Evolutionary conservation across 768 basidiomycete species (phyloP).

Genomic region (Psilocybe azurescens): DNA sequence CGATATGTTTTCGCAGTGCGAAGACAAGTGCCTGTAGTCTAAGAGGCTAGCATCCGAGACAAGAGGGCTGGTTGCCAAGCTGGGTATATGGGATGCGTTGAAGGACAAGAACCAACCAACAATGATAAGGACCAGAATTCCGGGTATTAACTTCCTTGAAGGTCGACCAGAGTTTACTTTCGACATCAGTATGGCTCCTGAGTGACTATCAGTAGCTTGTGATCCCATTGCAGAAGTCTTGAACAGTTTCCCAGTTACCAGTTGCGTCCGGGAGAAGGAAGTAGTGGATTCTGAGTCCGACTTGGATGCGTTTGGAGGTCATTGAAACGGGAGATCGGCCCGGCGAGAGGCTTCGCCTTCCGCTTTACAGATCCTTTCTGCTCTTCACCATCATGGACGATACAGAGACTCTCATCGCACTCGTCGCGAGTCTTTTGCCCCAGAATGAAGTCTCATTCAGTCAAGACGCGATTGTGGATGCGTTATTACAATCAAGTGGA

Average conservation of each 20-base stretch:
- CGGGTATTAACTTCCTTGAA: background rate
- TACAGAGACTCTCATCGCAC: constrained; percentile 71
- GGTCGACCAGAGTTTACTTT: background rate
- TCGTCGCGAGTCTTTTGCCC: constrained; percentile 65
- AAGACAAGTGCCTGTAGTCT: constrained; percentile 14
- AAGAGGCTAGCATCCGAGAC: background rate
- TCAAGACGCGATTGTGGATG: constrained; percentile 56
- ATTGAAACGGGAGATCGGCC: background rate
- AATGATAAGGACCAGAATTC: constrained; percentile 1
- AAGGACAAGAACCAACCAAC: background rate
- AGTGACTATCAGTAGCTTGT: background rate
- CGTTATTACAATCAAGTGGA: constrained; percentile 61
- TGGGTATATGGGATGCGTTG: background rate
- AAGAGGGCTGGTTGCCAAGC: background rate
- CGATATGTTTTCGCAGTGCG: constrained; percentile 52
- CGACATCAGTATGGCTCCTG: background rate
- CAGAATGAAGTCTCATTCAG: constrained; percentile 30
- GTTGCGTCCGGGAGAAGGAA: background rate
- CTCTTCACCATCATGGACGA: constrained; percentile 13
- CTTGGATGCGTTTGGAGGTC: too few relatives aligned
- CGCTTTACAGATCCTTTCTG: background rate
- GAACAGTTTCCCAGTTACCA: background rate
- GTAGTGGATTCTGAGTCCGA: too few relatives aligned
- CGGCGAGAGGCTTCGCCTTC: background rate
- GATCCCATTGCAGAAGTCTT: background rate